Percentiles rank a stretch among this genome's conserved stretches.
Evolutionary conservation across 2,329 filamentous ascomycete species (phyloP).

Genomic region (Fusarium anguioides): DNA sequence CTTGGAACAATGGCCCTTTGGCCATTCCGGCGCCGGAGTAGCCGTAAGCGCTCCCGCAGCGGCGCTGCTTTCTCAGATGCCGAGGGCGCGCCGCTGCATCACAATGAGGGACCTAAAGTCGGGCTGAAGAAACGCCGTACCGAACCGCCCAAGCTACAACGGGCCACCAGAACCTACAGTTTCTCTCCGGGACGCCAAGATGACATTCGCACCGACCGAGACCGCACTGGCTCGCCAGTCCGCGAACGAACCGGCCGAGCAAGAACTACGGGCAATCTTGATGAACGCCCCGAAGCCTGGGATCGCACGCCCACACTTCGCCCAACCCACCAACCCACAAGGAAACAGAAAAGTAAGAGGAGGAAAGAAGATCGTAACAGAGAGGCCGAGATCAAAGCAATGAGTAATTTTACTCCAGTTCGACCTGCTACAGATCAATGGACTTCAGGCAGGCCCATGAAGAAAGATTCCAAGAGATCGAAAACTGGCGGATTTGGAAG

Average conservation of each 20-base stretch:
- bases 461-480: conserved; percentile 73
- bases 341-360: conserved; percentile 79
- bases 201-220: conserved; percentile 57
- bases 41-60: conserved; percentile 67
- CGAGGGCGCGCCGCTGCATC: conserved; percentile 56
- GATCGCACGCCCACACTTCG: conserved; percentile 63
- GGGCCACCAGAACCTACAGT: conserved; percentile 65
- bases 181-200: conserved; percentile 71
- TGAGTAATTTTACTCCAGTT: conserved; percentile 77
- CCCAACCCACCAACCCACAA: conserved; percentile 70
- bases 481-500: conserved; percentile 63
- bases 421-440: conserved; percentile 70
- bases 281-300: conserved; percentile 41
- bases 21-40: conserved; percentile 82
- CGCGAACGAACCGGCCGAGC: conserved; percentile 38
- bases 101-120: conserved; percentile 48
- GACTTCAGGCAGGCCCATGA: conserved; percentile 68
- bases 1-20: conserved; percentile 75
- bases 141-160: conserved; percentile 61
- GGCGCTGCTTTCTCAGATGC: conserved; percentile 66
- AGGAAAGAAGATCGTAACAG: conserved; percentile 79
- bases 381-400: conserved; percentile 88
- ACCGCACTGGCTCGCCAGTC: conserved; percentile 32
- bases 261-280: conserved; percentile 19
- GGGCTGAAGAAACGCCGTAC: conserved; percentile 57